A percentile compares a stretch with the other conserved stretches of the same genome.
phyloP scores from a whole-genome alignment of 2,329 filamentous ascomycete genomes.

The Pyricularia sp. region DNA sequence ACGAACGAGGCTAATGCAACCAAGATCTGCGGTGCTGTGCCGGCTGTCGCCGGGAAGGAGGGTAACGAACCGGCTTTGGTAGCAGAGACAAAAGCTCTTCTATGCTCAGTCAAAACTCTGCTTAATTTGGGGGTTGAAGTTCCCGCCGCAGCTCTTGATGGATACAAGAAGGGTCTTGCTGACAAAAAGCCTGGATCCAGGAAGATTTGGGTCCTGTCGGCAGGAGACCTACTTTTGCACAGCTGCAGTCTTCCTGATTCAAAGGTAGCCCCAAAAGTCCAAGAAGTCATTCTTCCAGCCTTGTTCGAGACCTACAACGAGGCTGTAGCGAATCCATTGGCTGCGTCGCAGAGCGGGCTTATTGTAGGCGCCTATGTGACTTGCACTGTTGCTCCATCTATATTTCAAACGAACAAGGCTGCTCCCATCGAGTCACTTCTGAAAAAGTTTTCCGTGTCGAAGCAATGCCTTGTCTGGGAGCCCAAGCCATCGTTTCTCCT shows the following conservation, averaged over 20 bases:
- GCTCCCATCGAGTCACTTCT: constrained; percentile 33
- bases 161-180: constrained; percentile 68
- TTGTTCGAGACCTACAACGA: constrained; percentile 69
- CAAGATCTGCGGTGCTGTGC: constrained; percentile 58
- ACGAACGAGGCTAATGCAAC: constrained; percentile 52
- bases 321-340: constrained; percentile 64
- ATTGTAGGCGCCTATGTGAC: constrained; percentile 71
- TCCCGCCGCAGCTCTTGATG: constrained; percentile 58
- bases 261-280: constrained; percentile 30
- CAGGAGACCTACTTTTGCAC: constrained; percentile 55
- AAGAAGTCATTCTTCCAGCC: constrained; percentile 41
- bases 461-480: constrained; percentile 58
- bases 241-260: background rate
- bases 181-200: constrained; percentile 78
- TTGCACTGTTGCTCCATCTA: constrained; percentile 49
- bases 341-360: constrained; percentile 74
- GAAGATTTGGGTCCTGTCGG: constrained; percentile 69
- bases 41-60: constrained; percentile 67
- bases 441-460: constrained; percentile 53
- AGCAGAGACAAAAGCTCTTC: constrained; percentile 65
- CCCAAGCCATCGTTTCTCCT: constrained; percentile 83
- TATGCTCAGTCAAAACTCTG: constrained; percentile 53
- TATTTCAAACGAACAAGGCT: constrained; percentile 46
- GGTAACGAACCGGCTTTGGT: constrained; percentile 76
- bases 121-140: constrained; percentile 52